phyloP scores from a whole-genome alignment of 768 basidiomycete genomes.

The Phylloporus scabripes region DNA sequence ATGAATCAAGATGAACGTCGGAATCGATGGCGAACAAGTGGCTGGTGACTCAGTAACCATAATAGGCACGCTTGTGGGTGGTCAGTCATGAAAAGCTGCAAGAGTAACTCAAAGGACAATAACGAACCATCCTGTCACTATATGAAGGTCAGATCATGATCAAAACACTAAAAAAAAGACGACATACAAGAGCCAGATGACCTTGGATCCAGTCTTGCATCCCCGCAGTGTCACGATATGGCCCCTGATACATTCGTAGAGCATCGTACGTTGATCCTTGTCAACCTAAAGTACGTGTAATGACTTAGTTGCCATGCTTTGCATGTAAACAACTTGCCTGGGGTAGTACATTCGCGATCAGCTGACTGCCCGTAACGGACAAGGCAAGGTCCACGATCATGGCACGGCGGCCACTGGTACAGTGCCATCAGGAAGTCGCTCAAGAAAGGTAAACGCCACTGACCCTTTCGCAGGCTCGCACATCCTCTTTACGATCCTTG shows the following conservation, averaged over 20 bases:
- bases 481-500: slow-evolving; percentile 73
- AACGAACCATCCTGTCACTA: slow-evolving; percentile 55
- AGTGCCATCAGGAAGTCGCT: slow-evolving; percentile 15
- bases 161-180: not conserved
- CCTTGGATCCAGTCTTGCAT: slow-evolving; percentile 87
- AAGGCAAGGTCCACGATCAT: slow-evolving; percentile 85
- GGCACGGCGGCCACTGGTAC: slow-evolving; percentile 60
- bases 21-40: not conserved
- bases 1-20: slow-evolving; percentile 27
- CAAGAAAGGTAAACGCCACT: not conserved
- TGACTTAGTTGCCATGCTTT: slow-evolving; percentile 4
- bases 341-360: slow-evolving; percentile 78
- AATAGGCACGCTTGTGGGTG: slow-evolving; percentile 50
- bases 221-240: slow-evolving; percentile 88
- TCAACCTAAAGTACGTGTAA: slow-evolving; percentile 50
- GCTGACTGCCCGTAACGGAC: slow-evolving; percentile 78
- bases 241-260: slow-evolving; percentile 82
- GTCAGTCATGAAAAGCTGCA: slow-evolving; percentile 12
- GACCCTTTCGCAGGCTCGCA: slow-evolving; percentile 83
- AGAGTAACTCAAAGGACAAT: not conserved
- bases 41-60: slow-evolving; percentile 42
- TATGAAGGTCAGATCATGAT: slow-evolving; percentile 1
- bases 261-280: slow-evolving; percentile 75
- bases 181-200: slow-evolving; percentile 80
- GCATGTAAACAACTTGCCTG: slow-evolving; percentile 41